A percentile compares a stretch with the other conserved stretches of the same genome.
Conservation (phyloP, 257 asterid species). For the Fraxinus anomala region DNA sequence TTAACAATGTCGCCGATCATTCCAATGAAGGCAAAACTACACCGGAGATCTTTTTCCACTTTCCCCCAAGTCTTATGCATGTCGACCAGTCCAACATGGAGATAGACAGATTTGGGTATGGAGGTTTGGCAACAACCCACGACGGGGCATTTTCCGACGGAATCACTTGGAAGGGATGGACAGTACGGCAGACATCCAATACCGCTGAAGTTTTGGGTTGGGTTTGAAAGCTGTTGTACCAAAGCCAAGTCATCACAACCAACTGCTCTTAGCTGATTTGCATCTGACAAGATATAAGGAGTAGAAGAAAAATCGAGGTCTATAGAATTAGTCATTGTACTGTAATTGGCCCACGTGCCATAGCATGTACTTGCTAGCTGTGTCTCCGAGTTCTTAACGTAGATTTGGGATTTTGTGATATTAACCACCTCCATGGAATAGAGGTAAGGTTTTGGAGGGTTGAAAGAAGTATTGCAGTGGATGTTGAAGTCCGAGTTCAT, state of each 20-base stretch:
- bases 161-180: neutral
- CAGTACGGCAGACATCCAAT: slow-evolving; percentile 21
- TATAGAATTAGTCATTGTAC: no score
- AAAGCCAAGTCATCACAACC: slow-evolving; percentile 29
- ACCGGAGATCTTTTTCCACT: neutral
- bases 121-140: slow-evolving; percentile 32
- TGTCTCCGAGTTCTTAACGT: slow-evolving; percentile 4
- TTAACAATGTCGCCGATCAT: neutral
- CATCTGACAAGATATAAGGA: slow-evolving; percentile 16
- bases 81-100: neutral
- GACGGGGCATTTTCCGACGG: slow-evolving; percentile 19
- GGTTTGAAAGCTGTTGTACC: neutral
- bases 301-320: neutral
- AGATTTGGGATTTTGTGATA: neutral
- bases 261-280: slow-evolving; percentile 28
- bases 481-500: neutral
- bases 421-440: neutral
- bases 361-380: neutral
- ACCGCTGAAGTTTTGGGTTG: neutral
- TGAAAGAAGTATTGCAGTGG: neutral
- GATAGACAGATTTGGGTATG: slow-evolving; percentile 1
- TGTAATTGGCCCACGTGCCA: no score
- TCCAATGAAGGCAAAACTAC: slow-evolving; percentile 22
- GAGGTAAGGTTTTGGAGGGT: slow-evolving; percentile 13
- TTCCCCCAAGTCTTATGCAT: neutral